Percentiles rank a stretch among this genome's conserved stretches.
Conservation (phyloP, 2,329 filamentous ascomycete species). For the Colletotrichum tropicicola region DNA sequence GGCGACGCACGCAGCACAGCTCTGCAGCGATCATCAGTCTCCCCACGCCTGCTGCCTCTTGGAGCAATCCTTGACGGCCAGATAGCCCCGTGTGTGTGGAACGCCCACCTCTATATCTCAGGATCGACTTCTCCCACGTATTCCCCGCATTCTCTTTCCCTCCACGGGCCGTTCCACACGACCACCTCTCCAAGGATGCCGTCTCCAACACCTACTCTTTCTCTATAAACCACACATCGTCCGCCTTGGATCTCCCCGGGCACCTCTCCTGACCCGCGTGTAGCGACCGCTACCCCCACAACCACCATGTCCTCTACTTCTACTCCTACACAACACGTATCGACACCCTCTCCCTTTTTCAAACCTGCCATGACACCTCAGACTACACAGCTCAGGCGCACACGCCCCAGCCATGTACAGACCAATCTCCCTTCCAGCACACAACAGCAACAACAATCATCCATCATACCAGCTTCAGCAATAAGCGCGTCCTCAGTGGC, state of each 20-base stretch:
- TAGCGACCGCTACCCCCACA: conserved; percentile 19
- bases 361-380: conserved; percentile 54
- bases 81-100: conserved; percentile 27
- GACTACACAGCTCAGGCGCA: conserved; percentile 48
- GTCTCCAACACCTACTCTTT: conserved; percentile 30
- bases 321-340: conserved; percentile 39
- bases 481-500: conserved; percentile 65
- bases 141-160: conserved; percentile 29
- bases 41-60: conserved; percentile 18
- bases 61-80: conserved; percentile 22
- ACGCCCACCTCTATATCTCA: conserved; percentile 25
- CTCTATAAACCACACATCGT: conserved; percentile 30
- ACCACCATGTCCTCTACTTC: conserved; percentile 41
- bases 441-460: conserved; percentile 37
- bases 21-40: conserved; percentile 22
- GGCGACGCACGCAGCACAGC: conserved; percentile 11
- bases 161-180: conserved; percentile 32
- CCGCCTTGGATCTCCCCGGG: conserved; percentile 24
- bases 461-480: conserved; percentile 58
- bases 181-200: conserved; percentile 32
- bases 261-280: conserved; percentile 12
- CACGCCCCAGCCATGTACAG: conserved; percentile 58
- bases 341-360: conserved; percentile 38
- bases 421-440: conserved; percentile 48
- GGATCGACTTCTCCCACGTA: conserved; percentile 24